Percentiles rank a stretch among this genome's conserved stretches.
Evolutionary conservation across 495 filamentous ascomycete species (phyloP).

Genomic region (Durotheca rogersii): DNA sequence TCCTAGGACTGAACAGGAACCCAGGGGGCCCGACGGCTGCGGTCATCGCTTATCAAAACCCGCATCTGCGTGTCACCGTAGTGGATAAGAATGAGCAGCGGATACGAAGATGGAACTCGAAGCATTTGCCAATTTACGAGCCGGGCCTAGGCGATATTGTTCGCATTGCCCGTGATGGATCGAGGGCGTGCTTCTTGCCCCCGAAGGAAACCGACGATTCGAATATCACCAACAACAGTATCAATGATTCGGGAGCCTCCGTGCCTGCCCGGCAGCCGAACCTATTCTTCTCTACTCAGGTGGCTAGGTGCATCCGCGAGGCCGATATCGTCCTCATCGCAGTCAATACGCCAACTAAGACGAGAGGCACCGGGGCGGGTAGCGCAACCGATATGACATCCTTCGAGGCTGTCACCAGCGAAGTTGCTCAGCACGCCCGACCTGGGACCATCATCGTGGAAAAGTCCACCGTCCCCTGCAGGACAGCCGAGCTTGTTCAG

Average conservation of each 20-base stretch:
- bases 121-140: slow-evolving; percentile 75
- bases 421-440: slow-evolving; percentile 65
- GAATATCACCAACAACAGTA: slow-evolving; percentile 9
- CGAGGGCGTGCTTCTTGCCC: slow-evolving; percentile 30
- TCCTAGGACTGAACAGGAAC: slow-evolving; percentile 1
- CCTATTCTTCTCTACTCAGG: slow-evolving; percentile 70
- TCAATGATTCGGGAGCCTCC: slow-evolving; percentile 13
- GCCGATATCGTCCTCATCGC: slow-evolving; percentile 78
- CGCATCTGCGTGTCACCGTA: slow-evolving; percentile 65
- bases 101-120: slow-evolving; percentile 72
- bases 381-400: slow-evolving; percentile 70
- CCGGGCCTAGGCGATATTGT: slow-evolving; percentile 70
- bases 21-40: slow-evolving; percentile 74
- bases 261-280: slow-evolving; percentile 53
- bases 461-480: slow-evolving; percentile 80
- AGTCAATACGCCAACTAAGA: slow-evolving; percentile 82
- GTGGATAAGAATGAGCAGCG: slow-evolving; percentile 65
- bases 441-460: slow-evolving; percentile 76
- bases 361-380: slow-evolving; percentile 66
- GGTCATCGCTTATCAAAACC: slow-evolving; percentile 71
- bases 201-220: slow-evolving; percentile 18
- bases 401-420: slow-evolving; percentile 67
- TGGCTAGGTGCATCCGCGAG: slow-evolving; percentile 58
- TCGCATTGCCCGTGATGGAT: slow-evolving; percentile 60
- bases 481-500: slow-evolving; percentile 69